A percentile compares a stretch with the other conserved stretches of the same genome.
phyloP scores from a whole-genome alignment of 2,329 filamentous ascomycete species.

The Ophiostoma sp. region DNA sequence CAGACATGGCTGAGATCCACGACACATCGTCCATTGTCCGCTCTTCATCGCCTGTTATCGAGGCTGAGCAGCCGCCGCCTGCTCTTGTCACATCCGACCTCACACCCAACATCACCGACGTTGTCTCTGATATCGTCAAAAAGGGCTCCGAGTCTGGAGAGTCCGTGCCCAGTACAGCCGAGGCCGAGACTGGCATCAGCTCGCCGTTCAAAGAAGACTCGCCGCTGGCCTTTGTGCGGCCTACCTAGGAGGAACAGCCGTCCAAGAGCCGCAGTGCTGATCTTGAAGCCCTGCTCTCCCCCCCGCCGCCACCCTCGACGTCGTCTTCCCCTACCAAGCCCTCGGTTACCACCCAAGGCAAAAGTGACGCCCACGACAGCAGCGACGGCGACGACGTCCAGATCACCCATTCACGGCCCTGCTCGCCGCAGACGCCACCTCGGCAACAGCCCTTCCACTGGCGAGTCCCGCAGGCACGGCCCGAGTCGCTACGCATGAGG shows the following conservation, averaged over 20 bases:
- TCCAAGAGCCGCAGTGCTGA: neutral
- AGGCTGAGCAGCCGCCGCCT: neutral
- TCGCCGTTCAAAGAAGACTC: constrained; percentile 24
- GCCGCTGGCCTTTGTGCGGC: constrained; percentile 14
- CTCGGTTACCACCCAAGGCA: neutral
- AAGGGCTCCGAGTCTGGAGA: constrained; percentile 1
- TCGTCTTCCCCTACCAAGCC: neutral
- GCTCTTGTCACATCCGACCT: neutral
- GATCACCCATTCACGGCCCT: neutral
- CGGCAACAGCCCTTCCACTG: neutral
- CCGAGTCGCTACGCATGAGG: neutral
- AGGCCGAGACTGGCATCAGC: constrained; percentile 19
- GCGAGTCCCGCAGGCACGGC: neutral
- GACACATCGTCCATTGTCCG: constrained; percentile 5
- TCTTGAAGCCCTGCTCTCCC: neutral
- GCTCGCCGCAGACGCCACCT: neutral
- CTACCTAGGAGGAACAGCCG: constrained; percentile 14
- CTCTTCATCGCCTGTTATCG: constrained; percentile 14
- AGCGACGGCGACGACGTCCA: neutral
- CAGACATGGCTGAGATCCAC: neutral
- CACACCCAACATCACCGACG: neutral
- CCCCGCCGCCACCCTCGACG: neutral
- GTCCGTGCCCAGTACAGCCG: constrained; percentile 1
- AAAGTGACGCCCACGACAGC: neutral
- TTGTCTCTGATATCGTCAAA: neutral